phyloP scores from a whole-genome alignment of 805 yeast genomes.

The Candida quercuum region DNA sequence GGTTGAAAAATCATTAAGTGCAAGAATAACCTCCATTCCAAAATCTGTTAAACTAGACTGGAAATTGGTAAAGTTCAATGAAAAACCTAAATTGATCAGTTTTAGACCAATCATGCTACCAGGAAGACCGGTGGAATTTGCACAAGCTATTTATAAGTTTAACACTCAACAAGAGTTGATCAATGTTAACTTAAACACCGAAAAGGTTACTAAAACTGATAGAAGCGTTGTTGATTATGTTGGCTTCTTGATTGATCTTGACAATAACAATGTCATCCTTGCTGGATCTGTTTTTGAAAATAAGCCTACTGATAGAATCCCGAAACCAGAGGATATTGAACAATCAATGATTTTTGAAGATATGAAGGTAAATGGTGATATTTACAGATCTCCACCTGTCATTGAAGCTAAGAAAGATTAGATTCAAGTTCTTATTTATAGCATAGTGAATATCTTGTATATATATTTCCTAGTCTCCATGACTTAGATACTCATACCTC shows the following conservation, averaged over 20 bases:
- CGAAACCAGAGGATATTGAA: constrained; percentile 26
- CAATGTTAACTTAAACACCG: constrained; percentile 38
- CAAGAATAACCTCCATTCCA: constrained; percentile 54
- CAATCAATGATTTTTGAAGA: constrained; percentile 23
- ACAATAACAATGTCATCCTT: constrained; percentile 48
- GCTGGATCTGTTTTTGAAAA: constrained; percentile 68
- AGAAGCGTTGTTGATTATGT: constrained; percentile 56
- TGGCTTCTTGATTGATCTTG: constrained; percentile 57
- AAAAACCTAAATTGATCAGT: constrained; percentile 65
- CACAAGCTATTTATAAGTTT: constrained; percentile 59
- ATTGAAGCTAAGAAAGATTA: neutral
- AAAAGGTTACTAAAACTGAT: constrained; percentile 40
- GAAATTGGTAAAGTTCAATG: constrained; percentile 68
- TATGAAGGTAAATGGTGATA: constrained; percentile 29
- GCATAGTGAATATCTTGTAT: neutral
- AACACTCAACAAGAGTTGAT: constrained; percentile 57
- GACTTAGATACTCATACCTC: too few relatives aligned
- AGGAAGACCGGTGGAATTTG: constrained; percentile 45
- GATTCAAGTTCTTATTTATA: too few relatives aligned
- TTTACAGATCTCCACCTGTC: constrained; percentile 25
- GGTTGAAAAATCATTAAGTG: constrained; percentile 53
- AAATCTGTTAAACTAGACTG: constrained; percentile 56
- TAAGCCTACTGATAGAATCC: constrained; percentile 34
- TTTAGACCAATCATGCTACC: constrained; percentile 64
- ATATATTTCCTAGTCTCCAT: too few relatives aligned